Percentiles rank a stretch among this genome's conserved stretches.
Conservation (phyloP, 306 rosid genomes). For the Cicer cuneatum region DNA sequence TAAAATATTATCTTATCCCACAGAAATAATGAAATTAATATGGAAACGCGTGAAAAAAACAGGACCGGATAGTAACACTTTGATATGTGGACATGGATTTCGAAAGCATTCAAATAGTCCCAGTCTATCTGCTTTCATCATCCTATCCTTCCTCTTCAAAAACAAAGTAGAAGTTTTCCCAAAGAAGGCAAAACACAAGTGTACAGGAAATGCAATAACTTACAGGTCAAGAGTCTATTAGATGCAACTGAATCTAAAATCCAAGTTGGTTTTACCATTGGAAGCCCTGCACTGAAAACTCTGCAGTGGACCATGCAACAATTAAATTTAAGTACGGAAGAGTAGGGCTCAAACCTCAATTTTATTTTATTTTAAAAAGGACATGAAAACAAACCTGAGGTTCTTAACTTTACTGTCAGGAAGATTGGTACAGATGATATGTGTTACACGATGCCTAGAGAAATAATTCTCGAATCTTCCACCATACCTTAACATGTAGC, state of each 20-base stretch:
- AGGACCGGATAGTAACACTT: slow-evolving; percentile 14
- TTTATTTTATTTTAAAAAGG: not conserved
- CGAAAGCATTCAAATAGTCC: slow-evolving; percentile 35
- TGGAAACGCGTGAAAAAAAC: slow-evolving; percentile 27
- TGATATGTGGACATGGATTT: slow-evolving; percentile 16
- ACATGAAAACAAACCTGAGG: slow-evolving; percentile 60
- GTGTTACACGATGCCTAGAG: slow-evolving; percentile 78
- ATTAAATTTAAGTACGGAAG: slow-evolving; percentile 25
- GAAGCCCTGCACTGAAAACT: slow-evolving; percentile 89
- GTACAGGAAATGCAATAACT: slow-evolving; percentile 43
- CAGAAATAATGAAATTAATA: not conserved
- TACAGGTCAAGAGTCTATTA: slow-evolving; percentile 82
- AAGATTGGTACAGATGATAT: slow-evolving; percentile 90
- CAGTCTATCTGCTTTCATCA: slow-evolving; percentile 26
- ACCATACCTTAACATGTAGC: slow-evolving; percentile 80
- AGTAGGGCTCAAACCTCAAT: not conserved
- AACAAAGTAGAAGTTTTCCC: not conserved
- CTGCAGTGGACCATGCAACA: slow-evolving; percentile 54
- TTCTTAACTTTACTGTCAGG: slow-evolving; percentile 78
- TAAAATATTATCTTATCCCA: not conserved
- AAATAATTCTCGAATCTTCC: slow-evolving; percentile 91
- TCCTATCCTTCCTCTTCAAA: slow-evolving; percentile 17
- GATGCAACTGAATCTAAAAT: slow-evolving; percentile 84
- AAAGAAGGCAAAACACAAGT: slow-evolving; percentile 27
- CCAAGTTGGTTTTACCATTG: slow-evolving; percentile 93